A percentile compares a stretch with the other conserved stretches of the same genome.
phyloP scores from a whole-genome alignment of 1,284 basidiomycete species.

The Earliella scabrosa region DNA sequence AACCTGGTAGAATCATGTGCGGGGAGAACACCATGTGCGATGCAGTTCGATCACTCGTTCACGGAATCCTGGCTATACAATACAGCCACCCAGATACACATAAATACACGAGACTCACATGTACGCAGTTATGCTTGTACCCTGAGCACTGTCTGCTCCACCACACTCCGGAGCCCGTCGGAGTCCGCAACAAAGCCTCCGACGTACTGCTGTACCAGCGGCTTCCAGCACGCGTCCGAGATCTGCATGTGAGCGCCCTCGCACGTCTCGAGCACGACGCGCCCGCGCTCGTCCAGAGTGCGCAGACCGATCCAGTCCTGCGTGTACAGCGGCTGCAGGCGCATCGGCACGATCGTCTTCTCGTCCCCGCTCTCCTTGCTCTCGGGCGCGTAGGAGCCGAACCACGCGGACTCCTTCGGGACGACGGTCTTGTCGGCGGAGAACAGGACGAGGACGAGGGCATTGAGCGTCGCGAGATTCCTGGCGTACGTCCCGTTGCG shows the following conservation, averaged over 20 bases:
- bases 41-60: no score
- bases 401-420: constrained; percentile 86
- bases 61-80: no score
- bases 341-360: constrained; percentile 71
- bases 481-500: constrained; percentile 65
- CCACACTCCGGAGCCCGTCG: no score
- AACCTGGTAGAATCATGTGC: no score
- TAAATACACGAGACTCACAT: not conserved
- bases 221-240: constrained; percentile 58
- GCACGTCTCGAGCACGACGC: constrained; percentile 71
- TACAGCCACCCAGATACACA: constrained; percentile 29
- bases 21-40: no score
- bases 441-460: constrained; percentile 72
- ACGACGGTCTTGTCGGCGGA: constrained; percentile 77
- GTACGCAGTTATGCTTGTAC: constrained; percentile 4
- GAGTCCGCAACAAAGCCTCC: constrained; percentile 37
- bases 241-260: constrained; percentile 88
- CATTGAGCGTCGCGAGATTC: constrained; percentile 61
- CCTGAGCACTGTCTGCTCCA: not conserved
- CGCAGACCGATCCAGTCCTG: constrained; percentile 91
- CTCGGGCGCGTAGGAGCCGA: constrained; percentile 61
- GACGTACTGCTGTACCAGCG: constrained; percentile 50
- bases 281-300: constrained; percentile 71
- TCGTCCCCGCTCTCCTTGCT: constrained; percentile 28
- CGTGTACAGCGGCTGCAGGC: constrained; percentile 74